Evolutionary conservation across 2,329 filamentous ascomycete species (phyloP), one percentile per base, ranked within the genome.

Genomic region (Curvularia eragrostidis): DNA sequence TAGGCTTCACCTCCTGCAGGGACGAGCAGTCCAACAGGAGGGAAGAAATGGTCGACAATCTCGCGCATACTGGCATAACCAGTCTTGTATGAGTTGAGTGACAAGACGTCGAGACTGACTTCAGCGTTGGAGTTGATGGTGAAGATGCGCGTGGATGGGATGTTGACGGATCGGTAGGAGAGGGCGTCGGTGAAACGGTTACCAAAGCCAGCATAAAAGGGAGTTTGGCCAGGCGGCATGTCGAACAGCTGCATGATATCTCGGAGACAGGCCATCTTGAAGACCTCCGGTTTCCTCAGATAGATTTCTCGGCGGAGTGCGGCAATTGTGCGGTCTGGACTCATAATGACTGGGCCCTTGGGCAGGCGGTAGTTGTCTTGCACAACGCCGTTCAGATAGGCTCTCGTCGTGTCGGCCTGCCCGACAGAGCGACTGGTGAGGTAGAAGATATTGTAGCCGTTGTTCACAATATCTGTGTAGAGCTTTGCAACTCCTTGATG

Each of bases 371-470:
- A 96, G 28, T 89, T 89, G 56, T 97, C 94, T 76, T 99, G 95
- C 8, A 88, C 83, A 21, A 99, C 92, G 24, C 93, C 93, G 58
- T 93, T 90, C 3, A 99, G 83, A 75, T 99, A 99, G 0, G 91
- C 86, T 56, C 95, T 84, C 1, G 95, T 99, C 0, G 83, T 93
- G 77, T 99, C 95, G 15, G 95, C 91, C 77, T 96, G 93, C 0
- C 95, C 96, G 44, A 98, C 93, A 13, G 91, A 95, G 50, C 95
- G 89, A 74, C 91, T 96, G 0, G 95, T 99, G 44, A 99, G 84
- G 75, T 99, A 99, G 85, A 99, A 93, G 73, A 99, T 96, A 76
- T 99, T 98, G 83, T 98, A 99, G 6, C 95, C 95, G 71, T 99
- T 99, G 68, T 90, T 88, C 1, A 89, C 88, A 66, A 99, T 99